Percentiles rank a stretch among this genome's conserved stretches.
phyloP scores from a whole-genome alignment of 805 yeast genomes.

The Yarrowia osloensis region DNA sequence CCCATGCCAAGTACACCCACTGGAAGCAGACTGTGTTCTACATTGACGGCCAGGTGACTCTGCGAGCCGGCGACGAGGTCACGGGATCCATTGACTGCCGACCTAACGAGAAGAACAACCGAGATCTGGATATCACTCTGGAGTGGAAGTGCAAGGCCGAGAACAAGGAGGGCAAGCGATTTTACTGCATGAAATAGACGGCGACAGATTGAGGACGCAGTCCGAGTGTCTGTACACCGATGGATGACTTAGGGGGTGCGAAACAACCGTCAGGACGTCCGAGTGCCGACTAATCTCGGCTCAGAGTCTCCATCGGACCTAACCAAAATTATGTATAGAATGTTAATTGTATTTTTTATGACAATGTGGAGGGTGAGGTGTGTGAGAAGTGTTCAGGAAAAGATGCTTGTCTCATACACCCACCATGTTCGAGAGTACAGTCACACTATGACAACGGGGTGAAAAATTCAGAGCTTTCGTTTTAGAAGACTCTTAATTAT shows the following conservation, averaged over 20 bases:
- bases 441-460: no score
- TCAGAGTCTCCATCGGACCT: no score
- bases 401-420: no score
- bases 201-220: no score
- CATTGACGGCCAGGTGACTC: conserved; percentile 73
- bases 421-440: no score
- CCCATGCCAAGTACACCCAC: conserved; percentile 91
- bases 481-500: no score
- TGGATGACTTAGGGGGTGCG: no score
- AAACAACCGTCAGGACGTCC: no score
- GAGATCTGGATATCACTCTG: conserved; percentile 85
- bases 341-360: conserved; percentile 3
- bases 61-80: conserved; percentile 73
- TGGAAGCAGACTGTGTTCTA: conserved; percentile 99
- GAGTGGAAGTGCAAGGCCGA: conserved; percentile 53
- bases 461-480: no score
- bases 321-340: background rate
- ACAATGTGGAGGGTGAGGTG: background rate
- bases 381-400: no score
- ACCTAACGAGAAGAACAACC: conserved; percentile 77
- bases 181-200: conserved; percentile 26
- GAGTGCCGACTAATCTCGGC: no score
- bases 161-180: conserved; percentile 34
- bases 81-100: conserved; percentile 70
- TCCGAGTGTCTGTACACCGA: background rate